These are phyloP conservation scores for Phaeomoniella chlamydospora DNA, from an alignment of 2,329 filamentous ascomycete species.

Conservation along the genomic window DNA sequence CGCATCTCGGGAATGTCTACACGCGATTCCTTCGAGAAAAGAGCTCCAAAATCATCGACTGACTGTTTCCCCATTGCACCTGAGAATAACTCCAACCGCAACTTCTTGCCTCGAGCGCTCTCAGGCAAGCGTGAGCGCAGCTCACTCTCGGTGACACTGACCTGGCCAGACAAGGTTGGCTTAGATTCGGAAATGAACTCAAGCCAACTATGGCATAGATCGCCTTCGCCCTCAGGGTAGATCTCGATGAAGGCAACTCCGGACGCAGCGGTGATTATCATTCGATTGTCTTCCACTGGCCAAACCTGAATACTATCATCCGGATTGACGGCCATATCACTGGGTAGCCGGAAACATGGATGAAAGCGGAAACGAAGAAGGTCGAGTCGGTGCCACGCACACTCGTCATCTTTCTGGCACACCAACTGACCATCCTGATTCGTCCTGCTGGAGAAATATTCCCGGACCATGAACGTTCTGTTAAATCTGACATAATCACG, in stretches of 20 bases:
- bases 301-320: slow-evolving; percentile 78
- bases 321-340: slow-evolving; percentile 44
- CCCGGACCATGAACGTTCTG: slow-evolving; percentile 65
- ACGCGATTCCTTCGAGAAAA: slow-evolving; percentile 56
- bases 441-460: slow-evolving; percentile 77
- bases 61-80: slow-evolving; percentile 59
- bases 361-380: slow-evolving; percentile 79
- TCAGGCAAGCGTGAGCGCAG: slow-evolving; percentile 58
- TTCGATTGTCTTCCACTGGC: slow-evolving; percentile 62
- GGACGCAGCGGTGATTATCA: slow-evolving; percentile 63
- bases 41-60: slow-evolving; percentile 59
- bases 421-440: slow-evolving; percentile 64
- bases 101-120: slow-evolving; percentile 52
- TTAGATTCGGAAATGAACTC: slow-evolving; percentile 54
- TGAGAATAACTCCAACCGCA: slow-evolving; percentile 64
- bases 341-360: slow-evolving; percentile 74
- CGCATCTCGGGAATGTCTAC: neutral
- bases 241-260: slow-evolving; percentile 81
- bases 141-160: slow-evolving; percentile 61
- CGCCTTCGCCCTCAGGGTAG: slow-evolving; percentile 64
- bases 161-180: slow-evolving; percentile 48
- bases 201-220: slow-evolving; percentile 65
- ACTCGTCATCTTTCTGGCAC: slow-evolving; percentile 67
- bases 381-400: slow-evolving; percentile 81
- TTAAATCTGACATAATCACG: slow-evolving; percentile 76